Percentiles rank a stretch among this genome's conserved stretches.
phyloP scores from a whole-genome alignment of 768 basidiomycete genomes.

The Phanerochaete carnosa region DNA sequence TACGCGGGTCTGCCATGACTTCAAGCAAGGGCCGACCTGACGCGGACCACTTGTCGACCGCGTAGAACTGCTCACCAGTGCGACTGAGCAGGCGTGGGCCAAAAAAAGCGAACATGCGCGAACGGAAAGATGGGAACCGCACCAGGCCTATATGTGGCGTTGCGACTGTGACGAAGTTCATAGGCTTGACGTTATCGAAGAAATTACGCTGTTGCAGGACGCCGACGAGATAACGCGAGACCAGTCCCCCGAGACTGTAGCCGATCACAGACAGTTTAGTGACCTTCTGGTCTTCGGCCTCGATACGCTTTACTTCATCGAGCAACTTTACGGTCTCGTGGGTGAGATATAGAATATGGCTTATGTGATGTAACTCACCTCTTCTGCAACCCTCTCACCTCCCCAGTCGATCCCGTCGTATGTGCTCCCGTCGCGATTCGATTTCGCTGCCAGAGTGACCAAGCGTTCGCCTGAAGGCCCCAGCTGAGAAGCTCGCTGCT shows the following conservation, averaged over 20 bases:
- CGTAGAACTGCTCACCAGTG: slow-evolving; percentile 63
- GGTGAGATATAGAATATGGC: not conserved
- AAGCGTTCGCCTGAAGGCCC: slow-evolving; percentile 42
- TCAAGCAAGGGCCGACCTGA: slow-evolving; percentile 66
- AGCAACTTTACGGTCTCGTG: slow-evolving; percentile 40
- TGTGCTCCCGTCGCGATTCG: slow-evolving; percentile 62
- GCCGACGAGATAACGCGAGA: slow-evolving; percentile 77
- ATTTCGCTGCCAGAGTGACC: slow-evolving; percentile 60
- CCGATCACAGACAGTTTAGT: slow-evolving; percentile 72
- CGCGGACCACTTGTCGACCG: slow-evolving; percentile 65
- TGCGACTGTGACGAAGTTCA: slow-evolving; percentile 82
- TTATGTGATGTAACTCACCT: slow-evolving; percentile 45
- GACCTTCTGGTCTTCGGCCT: slow-evolving; percentile 52
- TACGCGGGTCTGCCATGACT: slow-evolving; percentile 78
- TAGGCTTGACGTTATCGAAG: slow-evolving; percentile 65
- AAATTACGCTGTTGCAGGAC: slow-evolving; percentile 59
- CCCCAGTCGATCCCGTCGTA: slow-evolving; percentile 88
- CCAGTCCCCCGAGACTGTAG: slow-evolving; percentile 78
- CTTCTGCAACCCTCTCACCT: slow-evolving; percentile 73
- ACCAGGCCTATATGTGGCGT: slow-evolving; percentile 82
- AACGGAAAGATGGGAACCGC: slow-evolving; percentile 56
- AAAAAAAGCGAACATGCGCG: slow-evolving; percentile 47
- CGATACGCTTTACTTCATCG: slow-evolving; percentile 50
- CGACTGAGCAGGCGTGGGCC: slow-evolving; percentile 72
- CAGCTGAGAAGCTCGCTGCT: slow-evolving; percentile 32